Conservation (phyloP, 2,329 filamentous ascomycete species). For the Neopestalotiopsis sp. region DNA sequence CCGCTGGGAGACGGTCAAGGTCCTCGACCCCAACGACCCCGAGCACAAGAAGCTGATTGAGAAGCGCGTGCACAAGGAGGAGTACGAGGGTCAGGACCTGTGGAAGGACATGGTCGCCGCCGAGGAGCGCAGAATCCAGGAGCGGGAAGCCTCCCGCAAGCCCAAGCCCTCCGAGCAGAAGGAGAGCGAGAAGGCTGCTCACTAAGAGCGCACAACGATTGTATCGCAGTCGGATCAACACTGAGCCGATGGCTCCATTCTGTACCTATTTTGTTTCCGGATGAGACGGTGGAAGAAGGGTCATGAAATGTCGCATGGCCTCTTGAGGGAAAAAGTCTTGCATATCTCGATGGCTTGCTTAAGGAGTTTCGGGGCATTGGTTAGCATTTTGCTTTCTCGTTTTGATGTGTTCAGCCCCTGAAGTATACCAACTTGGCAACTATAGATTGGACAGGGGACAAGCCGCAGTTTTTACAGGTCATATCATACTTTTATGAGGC, state of each 20-base stretch:
- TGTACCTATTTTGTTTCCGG: neutral
- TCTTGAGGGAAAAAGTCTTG: neutral
- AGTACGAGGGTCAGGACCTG: conserved; percentile 87
- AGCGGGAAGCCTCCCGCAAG: conserved; percentile 34
- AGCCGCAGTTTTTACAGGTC: neutral
- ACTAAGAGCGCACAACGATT: neutral
- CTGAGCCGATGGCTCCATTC: neutral
- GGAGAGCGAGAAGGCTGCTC: conserved; percentile 2
- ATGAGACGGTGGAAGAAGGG: neutral
- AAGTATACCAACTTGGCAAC: neutral
- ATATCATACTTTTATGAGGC: neutral
- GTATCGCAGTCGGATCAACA: neutral
- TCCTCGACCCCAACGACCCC: conserved; percentile 81
- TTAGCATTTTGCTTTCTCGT: conserved; percentile 1
- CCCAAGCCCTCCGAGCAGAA: neutral
- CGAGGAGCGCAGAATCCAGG: conserved; percentile 68
- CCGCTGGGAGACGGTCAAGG: conserved; percentile 84
- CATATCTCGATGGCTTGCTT: conserved; percentile 1
- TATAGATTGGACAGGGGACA: neutral
- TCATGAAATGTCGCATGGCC: neutral
- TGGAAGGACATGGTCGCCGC: conserved; percentile 92
- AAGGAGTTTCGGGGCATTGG: conserved; percentile 1
- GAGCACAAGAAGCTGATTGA: conserved; percentile 84
- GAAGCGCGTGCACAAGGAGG: conserved; percentile 86
- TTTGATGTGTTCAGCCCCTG: neutral